These are phyloP conservation scores for Debaryomyces fabryi DNA, from an alignment of 1,139 yeast genomes.

Conservation along the genomic window DNA sequence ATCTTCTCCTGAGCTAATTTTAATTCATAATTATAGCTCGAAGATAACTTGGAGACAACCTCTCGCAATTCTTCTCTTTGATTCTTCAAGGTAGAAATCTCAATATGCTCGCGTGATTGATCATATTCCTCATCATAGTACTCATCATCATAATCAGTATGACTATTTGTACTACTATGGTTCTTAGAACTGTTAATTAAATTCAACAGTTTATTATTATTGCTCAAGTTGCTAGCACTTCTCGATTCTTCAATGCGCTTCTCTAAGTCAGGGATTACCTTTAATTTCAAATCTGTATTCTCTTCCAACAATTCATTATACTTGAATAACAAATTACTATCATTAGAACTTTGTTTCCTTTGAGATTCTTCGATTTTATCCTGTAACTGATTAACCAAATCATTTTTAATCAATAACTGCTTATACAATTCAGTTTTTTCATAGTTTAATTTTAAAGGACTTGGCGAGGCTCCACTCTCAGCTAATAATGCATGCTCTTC, in stretches of 20 bases:
- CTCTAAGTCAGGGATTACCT: conserved; percentile 46
- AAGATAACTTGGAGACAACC: conserved; percentile 44
- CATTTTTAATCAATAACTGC: conserved; percentile 51
- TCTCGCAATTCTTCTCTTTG: conserved; percentile 66
- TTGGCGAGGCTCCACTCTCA: conserved; percentile 58
- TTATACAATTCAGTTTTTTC: conserved; percentile 57
- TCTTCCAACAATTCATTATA: conserved; percentile 44
- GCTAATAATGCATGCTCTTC: conserved; percentile 66
- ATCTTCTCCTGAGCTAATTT: conserved; percentile 48
- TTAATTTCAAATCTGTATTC: conserved; percentile 45
- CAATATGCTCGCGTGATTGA: conserved; percentile 30
- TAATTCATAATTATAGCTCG: conserved; percentile 39
- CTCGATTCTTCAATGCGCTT: conserved; percentile 23
- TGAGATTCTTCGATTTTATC: conserved; percentile 42
- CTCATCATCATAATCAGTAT: conserved; percentile 7
- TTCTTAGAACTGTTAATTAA: conserved; percentile 16
- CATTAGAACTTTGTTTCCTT: conserved; percentile 18
- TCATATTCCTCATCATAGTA: conserved; percentile 20
- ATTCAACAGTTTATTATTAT: conserved; percentile 20
- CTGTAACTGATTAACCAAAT: conserved; percentile 45
- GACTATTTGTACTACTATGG: conserved; percentile 2
- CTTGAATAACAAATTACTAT: conserved; percentile 33
- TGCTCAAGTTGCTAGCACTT: neutral
- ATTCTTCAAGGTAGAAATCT: conserved; percentile 40
- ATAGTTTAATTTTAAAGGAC: conserved; percentile 57